A percentile compares a stretch with the other conserved stretches of the same genome.
Evolutionary conservation across 176 grass and related monocot genomes (phyloP).

Genomic region (Aegilops speltoides): DNA sequence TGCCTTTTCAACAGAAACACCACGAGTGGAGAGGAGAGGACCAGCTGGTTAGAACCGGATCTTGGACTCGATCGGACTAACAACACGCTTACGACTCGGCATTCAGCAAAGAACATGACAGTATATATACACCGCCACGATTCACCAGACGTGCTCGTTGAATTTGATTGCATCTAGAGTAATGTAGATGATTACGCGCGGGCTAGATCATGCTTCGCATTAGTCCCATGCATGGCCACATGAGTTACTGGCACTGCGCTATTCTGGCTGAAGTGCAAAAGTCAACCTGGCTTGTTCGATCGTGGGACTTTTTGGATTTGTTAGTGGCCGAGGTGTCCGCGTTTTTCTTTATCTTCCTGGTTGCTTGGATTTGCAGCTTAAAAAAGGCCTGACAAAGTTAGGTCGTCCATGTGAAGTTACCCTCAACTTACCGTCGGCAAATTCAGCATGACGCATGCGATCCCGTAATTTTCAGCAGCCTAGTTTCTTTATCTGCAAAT

Average conservation of each 20-base stretch:
- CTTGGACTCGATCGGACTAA: conserved; percentile 22
- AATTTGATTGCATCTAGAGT: neutral
- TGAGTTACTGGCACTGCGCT: neutral
- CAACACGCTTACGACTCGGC: neutral
- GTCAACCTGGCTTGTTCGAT: conserved; percentile 23
- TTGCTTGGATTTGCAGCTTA: neutral
- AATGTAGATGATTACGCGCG: neutral
- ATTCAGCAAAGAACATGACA: neutral
- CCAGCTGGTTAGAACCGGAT: conserved; percentile 2
- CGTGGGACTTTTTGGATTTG: neutral
- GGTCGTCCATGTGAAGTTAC: neutral
- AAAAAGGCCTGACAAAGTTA: neutral
- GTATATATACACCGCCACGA: conserved; percentile 6
- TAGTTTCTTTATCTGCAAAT: too few relatives aligned
- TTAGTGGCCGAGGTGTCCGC: too few relatives aligned
- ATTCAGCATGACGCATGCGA: too few relatives aligned
- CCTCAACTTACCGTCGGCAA: too few relatives aligned
- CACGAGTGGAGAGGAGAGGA: neutral
- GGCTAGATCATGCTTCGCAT: neutral
- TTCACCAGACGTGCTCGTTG: conserved; percentile 3
- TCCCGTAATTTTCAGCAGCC: too few relatives aligned
- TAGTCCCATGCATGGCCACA: neutral
- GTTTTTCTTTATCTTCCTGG: neutral
- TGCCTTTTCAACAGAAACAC: neutral
- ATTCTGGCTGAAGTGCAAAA: neutral